Base-by-base conservation (phyloP, 2,329 filamentous ascomycete species). In the Aspergillus brasiliensis region DNA sequence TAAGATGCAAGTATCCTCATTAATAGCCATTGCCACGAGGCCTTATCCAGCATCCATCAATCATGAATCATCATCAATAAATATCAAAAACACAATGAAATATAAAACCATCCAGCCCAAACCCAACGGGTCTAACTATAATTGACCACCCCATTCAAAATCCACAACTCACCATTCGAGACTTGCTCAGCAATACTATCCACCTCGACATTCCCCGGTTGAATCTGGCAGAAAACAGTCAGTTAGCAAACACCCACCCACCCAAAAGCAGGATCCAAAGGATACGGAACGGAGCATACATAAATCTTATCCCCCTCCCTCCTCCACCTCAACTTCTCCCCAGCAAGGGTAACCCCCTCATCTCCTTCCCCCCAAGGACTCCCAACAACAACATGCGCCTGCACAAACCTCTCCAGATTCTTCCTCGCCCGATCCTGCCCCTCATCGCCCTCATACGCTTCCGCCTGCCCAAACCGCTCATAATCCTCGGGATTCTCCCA, bases 101-200 rank as follows among this genome's bases (percentile, higher is more conserved):
- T 56, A 44, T 27, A 34, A 34, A 54, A 15, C 31, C 38, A 6
- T 48, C 21, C 51, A 38, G 44, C 21, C 31, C 17, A 34, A 19
- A 51, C 8, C 11, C 27, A n/a, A 17, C 31, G 55, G 1, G 44
- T 19, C 63, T 57, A 72, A 46, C 61, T 66, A 38, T 85, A 85
- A 60, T 85, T 85, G 60, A 89, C 70, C 23, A 88, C 84, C 4
- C 81, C 83, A 65, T 85, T 85, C 61, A 91, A 71, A 38, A 93
- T 84, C 91, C 91, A 96, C 67, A 98, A 83, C 77, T 98, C 91
- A 3, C 95, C 95, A 73, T 98, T 99, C 3, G 86, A 84, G 17
- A 96, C 93, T 61, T 86, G 84, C 66, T 88, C 89, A 2, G 88
- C 89, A 54, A 96, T 82, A 59, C 82, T 87, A 44, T 88, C 85